A percentile compares a stretch with the other conserved stretches of the same genome.
phyloP scores from a whole-genome alignment of 805 yeast genomes.

The Zygoascus ofunaensis region DNA sequence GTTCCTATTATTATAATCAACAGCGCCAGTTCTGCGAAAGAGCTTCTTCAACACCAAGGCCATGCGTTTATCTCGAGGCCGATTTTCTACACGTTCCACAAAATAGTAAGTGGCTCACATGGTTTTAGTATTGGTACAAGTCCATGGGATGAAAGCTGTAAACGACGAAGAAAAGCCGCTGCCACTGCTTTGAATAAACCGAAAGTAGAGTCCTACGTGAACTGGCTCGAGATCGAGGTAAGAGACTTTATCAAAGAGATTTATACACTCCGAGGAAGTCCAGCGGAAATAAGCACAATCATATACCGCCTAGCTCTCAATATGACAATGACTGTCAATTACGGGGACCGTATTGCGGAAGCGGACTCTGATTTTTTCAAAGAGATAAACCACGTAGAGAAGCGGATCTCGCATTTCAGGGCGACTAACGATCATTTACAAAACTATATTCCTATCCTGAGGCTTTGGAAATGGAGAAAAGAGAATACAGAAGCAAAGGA shows the following conservation, averaged over 20 bases:
- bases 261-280: neutral
- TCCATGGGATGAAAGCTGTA: constrained; percentile 33
- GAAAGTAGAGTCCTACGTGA: constrained; percentile 28
- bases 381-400: constrained; percentile 27
- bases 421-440: constrained; percentile 31
- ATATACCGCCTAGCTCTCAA: constrained; percentile 30
- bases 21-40: constrained; percentile 43
- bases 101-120: constrained; percentile 39
- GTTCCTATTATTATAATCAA: constrained; percentile 53
- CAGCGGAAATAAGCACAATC: constrained; percentile 5
- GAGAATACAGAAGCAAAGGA: neutral
- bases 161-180: constrained; percentile 31
- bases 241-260: constrained; percentile 21
- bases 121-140: constrained; percentile 37
- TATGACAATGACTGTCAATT: constrained; percentile 30
- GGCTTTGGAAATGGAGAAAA: constrained; percentile 12
- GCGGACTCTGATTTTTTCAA: constrained; percentile 22
- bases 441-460: constrained; percentile 31
- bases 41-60: constrained; percentile 31
- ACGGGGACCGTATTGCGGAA: constrained; percentile 32
- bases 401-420: constrained; percentile 25
- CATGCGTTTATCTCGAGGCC: constrained; percentile 53
- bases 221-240: constrained; percentile 29
- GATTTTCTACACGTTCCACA: constrained; percentile 55
- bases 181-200: constrained; percentile 33